A percentile compares a stretch with the other conserved stretches of the same genome.
These are phyloP conservation scores for Tylopilus cervinicoccineus DNA, from an alignment of 768 basidiomycete genomes.

Conservation along the genomic window DNA sequence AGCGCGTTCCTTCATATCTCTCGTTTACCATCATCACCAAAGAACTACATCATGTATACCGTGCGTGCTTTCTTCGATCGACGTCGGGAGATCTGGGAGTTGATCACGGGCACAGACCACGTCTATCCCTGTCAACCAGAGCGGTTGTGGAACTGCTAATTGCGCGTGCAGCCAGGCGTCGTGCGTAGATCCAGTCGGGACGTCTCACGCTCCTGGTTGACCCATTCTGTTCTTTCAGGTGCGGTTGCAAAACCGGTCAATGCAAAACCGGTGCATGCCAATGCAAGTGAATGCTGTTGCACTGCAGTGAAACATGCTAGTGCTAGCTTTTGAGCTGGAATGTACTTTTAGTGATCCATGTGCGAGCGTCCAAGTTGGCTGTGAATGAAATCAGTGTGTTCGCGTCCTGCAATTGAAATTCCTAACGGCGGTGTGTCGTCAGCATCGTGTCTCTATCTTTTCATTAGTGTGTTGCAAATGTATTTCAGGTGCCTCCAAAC, in stretches of 20 bases:
- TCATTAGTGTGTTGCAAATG: too few species aligned
- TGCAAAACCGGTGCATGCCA: background rate
- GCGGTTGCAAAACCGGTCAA: conserved; percentile 1
- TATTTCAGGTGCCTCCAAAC: too few species aligned
- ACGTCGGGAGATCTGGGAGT: background rate
- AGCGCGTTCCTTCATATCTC: background rate
- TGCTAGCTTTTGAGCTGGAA: background rate
- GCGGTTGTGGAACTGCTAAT: background rate
- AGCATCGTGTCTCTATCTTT: too few species aligned
- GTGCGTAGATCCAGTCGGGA: background rate
- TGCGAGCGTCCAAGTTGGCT: background rate
- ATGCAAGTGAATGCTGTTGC: background rate
- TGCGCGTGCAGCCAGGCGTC: background rate
- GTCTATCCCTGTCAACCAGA: conserved; percentile 7
- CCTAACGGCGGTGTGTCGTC: too few species aligned
- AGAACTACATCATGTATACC: conserved; percentile 6
- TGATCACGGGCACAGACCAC: background rate
- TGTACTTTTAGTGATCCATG: background rate
- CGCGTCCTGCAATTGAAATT: too few species aligned
- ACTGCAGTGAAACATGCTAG: background rate
- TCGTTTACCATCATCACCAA: background rate
- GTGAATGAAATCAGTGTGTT: background rate
- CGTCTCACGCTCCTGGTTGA: background rate
- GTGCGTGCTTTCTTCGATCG: background rate
- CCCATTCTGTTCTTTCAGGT: background rate